A percentile compares a stretch with the other conserved stretches of the same genome.
These are phyloP conservation scores for Tetrahymena thermophila DNA, from an alignment of 73 alveolate species.

Conservation along the genomic window DNA sequence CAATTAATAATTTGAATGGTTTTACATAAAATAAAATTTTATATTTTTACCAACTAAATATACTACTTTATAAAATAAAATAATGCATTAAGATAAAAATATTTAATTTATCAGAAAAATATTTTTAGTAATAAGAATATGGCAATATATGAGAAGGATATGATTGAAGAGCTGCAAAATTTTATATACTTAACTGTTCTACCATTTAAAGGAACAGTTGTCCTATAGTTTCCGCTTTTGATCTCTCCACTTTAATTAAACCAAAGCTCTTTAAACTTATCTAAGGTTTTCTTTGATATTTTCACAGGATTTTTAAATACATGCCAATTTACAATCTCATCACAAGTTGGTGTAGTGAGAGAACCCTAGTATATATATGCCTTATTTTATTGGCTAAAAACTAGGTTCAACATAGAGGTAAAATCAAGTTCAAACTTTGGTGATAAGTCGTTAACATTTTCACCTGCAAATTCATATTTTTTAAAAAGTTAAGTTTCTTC, in stretches of 20 bases:
- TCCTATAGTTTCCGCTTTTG: background rate
- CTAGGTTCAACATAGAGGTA: background rate
- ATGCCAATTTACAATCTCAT: background rate
- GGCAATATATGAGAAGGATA: background rate
- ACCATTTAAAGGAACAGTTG: background rate
- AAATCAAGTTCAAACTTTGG: background rate
- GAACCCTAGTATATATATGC: background rate
- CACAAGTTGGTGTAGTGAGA: background rate
- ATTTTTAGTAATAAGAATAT: background rate
- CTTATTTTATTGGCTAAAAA: background rate
- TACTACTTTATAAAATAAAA: too few species aligned
- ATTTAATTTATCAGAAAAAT: background rate
- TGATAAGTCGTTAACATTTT: background rate
- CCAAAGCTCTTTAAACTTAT: background rate
- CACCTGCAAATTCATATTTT: background rate
- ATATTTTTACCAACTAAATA: too few species aligned
- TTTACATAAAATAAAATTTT: too few species aligned
- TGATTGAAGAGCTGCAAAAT: background rate
- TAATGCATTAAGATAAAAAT: too few species aligned
- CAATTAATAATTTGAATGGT: too few species aligned
- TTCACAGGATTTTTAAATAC: background rate
- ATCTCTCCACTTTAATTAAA: background rate
- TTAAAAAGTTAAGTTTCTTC: background rate
- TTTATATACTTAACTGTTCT: background rate
- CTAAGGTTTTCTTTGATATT: background rate